Percentiles rank a stretch among this genome's conserved stretches.
Conservation (phyloP, 352 stramenopile genomes). For the Phytophthora pinifolia region DNA sequence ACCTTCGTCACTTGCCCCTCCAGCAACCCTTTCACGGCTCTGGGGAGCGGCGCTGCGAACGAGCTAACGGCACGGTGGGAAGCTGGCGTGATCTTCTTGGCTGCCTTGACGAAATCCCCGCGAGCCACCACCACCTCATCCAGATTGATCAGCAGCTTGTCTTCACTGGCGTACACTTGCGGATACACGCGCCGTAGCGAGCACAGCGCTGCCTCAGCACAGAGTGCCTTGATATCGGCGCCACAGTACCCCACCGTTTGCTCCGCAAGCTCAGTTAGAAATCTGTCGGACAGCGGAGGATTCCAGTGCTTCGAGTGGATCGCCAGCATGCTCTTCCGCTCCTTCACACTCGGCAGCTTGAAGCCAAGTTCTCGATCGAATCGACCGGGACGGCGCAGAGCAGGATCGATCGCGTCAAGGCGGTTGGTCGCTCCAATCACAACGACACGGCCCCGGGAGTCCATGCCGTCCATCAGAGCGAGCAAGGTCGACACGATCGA, state of each 20-base stretch:
- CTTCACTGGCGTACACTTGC: slow-evolving; percentile 82
- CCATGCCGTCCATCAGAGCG: slow-evolving; percentile 92
- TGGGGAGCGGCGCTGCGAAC: slow-evolving; percentile 74
- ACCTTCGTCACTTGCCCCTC: slow-evolving; percentile 37
- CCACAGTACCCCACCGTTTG: slow-evolving; percentile 90
- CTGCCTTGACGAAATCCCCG: slow-evolving; percentile 66
- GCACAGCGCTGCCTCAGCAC: slow-evolving; percentile 87
- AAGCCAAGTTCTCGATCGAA: slow-evolving; percentile 93
- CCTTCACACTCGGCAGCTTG: slow-evolving; percentile 79
- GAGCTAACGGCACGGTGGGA: slow-evolving; percentile 71
- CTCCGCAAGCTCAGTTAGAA: slow-evolving; percentile 80
- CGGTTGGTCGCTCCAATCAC: slow-evolving; percentile 99
- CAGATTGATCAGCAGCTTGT: slow-evolving; percentile 79
- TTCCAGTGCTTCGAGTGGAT: slow-evolving; percentile 91
- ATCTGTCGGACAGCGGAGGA: slow-evolving; percentile 54
- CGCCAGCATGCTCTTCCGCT: slow-evolving; percentile 83
- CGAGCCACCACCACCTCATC: slow-evolving; percentile 72
- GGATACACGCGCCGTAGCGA: slow-evolving; percentile 85
- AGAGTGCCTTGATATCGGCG: slow-evolving; percentile 92
- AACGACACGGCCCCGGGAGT: slow-evolving; percentile 89
- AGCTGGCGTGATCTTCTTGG: slow-evolving; percentile 84
- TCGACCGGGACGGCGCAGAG: slow-evolving; percentile 92
- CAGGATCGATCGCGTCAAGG: slow-evolving; percentile 94
- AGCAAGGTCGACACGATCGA: slow-evolving; percentile 93
- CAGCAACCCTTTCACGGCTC: slow-evolving; percentile 50